A percentile compares a stretch with the other conserved stretches of the same genome.
These are phyloP conservation scores for Mycena epipterygia DNA, from an alignment of 768 basidiomycete species.

Conservation along the genomic window DNA sequence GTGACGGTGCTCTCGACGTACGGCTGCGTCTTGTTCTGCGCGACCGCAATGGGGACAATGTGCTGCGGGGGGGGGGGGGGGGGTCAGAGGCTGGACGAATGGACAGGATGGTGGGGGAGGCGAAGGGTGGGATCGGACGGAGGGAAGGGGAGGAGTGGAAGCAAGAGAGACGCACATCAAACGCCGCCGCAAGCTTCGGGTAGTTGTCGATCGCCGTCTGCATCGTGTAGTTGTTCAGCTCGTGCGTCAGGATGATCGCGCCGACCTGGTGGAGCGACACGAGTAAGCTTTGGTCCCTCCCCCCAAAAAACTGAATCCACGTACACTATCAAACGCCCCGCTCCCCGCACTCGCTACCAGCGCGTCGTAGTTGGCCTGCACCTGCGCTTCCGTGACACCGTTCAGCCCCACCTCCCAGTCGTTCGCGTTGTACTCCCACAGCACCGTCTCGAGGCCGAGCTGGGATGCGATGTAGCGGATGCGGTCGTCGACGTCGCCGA, in stretches of 20 bases:
- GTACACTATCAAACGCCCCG: slow-evolving; percentile 22
- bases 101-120: no score
- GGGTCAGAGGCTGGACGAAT: neutral
- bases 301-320: neutral
- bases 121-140: no score
- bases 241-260: slow-evolving; percentile 56
- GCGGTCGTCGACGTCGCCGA: slow-evolving; percentile 37
- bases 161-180: slow-evolving; percentile 51
- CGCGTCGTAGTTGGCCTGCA: slow-evolving; percentile 30
- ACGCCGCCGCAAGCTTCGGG: slow-evolving; percentile 57
- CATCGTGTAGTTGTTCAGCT: slow-evolving; percentile 75
- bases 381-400: neutral
- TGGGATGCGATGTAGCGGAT: slow-evolving; percentile 32
- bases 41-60: slow-evolving; percentile 69
- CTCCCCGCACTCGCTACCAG: slow-evolving; percentile 3
- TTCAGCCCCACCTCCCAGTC: slow-evolving; percentile 64
- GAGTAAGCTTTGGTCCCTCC: neutral
- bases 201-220: slow-evolving; percentile 66
- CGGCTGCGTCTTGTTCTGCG: slow-evolving; percentile 63
- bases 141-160: neutral
- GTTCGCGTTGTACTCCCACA: slow-evolving; percentile 80
- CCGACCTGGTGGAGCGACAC: neutral
- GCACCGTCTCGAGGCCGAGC: slow-evolving; percentile 60
- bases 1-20: slow-evolving; percentile 61
- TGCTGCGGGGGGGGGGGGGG: slow-evolving; percentile 38